These are phyloP conservation scores for Claviceps sp. DNA, from an alignment of 2,329 filamentous ascomycete species.

Conservation along the genomic window DNA sequence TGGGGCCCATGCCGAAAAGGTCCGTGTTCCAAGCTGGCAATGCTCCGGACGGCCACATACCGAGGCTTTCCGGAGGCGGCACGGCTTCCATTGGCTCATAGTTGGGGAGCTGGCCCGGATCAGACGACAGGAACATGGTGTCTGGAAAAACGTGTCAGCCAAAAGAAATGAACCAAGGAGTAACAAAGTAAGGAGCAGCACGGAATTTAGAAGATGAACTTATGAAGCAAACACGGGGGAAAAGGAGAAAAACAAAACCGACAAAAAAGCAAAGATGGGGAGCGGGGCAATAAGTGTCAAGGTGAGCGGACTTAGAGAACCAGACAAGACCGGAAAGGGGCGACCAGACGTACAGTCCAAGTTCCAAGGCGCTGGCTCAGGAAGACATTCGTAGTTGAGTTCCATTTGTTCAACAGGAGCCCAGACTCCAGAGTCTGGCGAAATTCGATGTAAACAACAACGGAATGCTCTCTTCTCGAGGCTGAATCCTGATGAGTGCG, in stretches of 20 bases:
- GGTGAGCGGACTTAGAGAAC: too few species aligned
- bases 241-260: too few species aligned
- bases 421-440: neutral
- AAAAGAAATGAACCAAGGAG: too few species aligned
- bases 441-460: neutral
- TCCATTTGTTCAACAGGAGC: neutral
- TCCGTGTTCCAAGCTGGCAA: neutral
- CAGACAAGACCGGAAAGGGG: neutral
- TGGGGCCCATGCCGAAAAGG: neutral
- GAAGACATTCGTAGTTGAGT: neutral
- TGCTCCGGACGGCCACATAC: neutral
- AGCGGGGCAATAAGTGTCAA: too few species aligned
- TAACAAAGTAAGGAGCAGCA: too few species aligned
- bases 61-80: neutral
- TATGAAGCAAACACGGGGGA: neutral
- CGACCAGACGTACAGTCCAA: neutral
- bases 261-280: neutral
- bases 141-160: neutral
- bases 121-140: neutral
- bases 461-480: neutral
- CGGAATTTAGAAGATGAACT: neutral
- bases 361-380: neutral
- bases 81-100: neutral
- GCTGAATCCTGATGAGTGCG: too few species aligned
- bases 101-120: neutral